A percentile compares a stretch with the other conserved stretches of the same genome.
These are phyloP conservation scores for Daldinia sp. DNA, from an alignment of 2,329 filamentous ascomycete genomes.

Conservation along the genomic window DNA sequence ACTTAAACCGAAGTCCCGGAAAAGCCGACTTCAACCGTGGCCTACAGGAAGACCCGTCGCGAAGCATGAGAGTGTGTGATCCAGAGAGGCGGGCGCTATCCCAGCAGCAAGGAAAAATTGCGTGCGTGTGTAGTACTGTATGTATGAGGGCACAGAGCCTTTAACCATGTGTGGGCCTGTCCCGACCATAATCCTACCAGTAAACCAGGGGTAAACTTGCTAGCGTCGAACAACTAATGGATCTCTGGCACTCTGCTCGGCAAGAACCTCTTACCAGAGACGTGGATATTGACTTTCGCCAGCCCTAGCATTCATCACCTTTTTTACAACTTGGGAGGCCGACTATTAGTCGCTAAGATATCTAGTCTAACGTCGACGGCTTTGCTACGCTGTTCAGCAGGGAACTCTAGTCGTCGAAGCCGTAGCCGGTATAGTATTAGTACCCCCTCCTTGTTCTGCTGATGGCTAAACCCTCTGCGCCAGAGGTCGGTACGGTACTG, in stretches of 20 bases:
- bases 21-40: constrained; percentile 32
- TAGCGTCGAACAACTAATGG: constrained; percentile 38
- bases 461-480: constrained; percentile 17
- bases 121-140: constrained; percentile 40
- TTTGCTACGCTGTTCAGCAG: constrained; percentile 16
- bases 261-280: constrained; percentile 34
- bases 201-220: constrained; percentile 33
- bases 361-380: constrained; percentile 9
- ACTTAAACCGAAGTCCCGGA: constrained; percentile 28
- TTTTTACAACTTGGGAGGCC: constrained; percentile 12
- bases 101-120: constrained; percentile 44
- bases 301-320: constrained; percentile 1
- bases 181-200: constrained; percentile 31
- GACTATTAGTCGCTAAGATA: constrained; percentile 10
- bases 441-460: constrained; percentile 13
- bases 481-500: constrained; percentile 19
- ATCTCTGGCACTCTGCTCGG: constrained; percentile 25
- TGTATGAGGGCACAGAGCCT: constrained; percentile 29
- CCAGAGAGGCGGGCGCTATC: constrained; percentile 40
- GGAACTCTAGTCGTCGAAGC: constrained; percentile 8
- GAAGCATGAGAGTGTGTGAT: constrained; percentile 36
- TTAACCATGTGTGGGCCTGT: constrained; percentile 36
- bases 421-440: constrained; percentile 12
- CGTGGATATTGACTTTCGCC: constrained; percentile 26
- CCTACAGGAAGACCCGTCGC: constrained; percentile 29